Evolutionary conservation across 108 stramenopile species (phyloP).

Genomic region (Schizochytrium sp.): DNA sequence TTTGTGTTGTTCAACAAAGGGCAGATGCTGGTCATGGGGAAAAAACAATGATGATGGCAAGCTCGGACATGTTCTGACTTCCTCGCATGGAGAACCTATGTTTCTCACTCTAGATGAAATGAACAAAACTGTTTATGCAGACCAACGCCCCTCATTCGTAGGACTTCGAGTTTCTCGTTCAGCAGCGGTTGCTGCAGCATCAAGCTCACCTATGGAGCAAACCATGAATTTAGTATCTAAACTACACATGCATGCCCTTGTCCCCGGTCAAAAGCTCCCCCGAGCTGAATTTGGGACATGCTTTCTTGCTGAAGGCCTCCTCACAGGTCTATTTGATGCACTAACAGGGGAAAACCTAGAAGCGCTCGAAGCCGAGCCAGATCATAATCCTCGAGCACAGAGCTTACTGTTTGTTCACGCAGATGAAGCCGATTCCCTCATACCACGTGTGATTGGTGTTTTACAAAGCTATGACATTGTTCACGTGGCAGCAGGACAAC

Average conservation of each 20-base stretch:
- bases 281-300: neutral
- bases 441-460: neutral
- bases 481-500: neutral
- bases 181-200: neutral
- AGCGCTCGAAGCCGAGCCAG: neutral
- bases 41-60: neutral
- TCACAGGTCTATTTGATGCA: conserved; percentile 22
- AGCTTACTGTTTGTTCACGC: neutral
- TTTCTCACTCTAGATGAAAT: neutral
- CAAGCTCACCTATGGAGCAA: neutral
- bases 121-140: neutral
- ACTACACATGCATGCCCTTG: neutral
- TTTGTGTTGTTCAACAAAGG: neutral
- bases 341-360: conserved; percentile 28
- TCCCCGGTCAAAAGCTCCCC: neutral
- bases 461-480: neutral
- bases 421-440: neutral
- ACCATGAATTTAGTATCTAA: neutral
- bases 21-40: neutral
- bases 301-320: neutral
- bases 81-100: neutral
- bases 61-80: neutral
- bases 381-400: no score
- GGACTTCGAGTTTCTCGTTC: neutral
- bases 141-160: neutral